phyloP scores from a whole-genome alignment of 2,329 filamentous ascomycete genomes.

The Pseudocercospora fijiensis region DNA sequence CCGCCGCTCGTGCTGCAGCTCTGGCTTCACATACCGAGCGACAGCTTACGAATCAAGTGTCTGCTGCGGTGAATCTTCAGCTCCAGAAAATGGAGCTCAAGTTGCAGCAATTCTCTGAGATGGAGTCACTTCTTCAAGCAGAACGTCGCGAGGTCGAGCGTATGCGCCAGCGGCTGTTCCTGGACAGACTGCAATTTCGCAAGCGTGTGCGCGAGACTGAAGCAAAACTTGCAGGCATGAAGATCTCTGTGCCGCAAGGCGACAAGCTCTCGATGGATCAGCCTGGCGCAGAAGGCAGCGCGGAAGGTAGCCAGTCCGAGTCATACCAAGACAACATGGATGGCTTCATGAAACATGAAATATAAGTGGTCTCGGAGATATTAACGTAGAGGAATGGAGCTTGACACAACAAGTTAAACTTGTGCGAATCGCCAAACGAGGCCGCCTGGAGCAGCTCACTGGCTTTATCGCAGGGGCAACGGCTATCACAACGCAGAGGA shows the following conservation, averaged over 20 bases:
- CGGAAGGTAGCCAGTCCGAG: conserved; percentile 7
- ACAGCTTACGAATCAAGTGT: conserved; percentile 91
- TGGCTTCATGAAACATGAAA: conserved; percentile 6
- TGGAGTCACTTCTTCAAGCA: conserved; percentile 87
- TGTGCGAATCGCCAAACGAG: neutral
- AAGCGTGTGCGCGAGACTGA: conserved; percentile 81
- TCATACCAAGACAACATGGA: conserved; percentile 9
- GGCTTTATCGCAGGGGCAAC: neutral
- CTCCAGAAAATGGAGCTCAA: conserved; percentile 95
- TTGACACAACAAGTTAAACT: neutral
- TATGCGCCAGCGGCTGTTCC: conserved; percentile 86
- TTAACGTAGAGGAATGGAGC: neutral
- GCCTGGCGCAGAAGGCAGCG: conserved; percentile 10
- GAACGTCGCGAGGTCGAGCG: conserved; percentile 91
- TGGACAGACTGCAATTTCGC: conserved; percentile 88
- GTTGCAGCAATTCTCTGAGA: conserved; percentile 91
- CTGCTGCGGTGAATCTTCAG: conserved; percentile 88
- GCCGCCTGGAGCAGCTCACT: neutral
- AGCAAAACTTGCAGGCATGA: conserved; percentile 47
- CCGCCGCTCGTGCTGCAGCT: conserved; percentile 80
- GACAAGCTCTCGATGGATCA: conserved; percentile 29
- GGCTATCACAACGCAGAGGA: neutral
- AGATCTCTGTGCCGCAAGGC: conserved; percentile 26
- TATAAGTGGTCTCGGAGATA: neutral
- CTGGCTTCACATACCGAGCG: conserved; percentile 95